Conservation (phyloP, 352 stramenopile genomes). For the Stramenopiles sp. region DNA sequence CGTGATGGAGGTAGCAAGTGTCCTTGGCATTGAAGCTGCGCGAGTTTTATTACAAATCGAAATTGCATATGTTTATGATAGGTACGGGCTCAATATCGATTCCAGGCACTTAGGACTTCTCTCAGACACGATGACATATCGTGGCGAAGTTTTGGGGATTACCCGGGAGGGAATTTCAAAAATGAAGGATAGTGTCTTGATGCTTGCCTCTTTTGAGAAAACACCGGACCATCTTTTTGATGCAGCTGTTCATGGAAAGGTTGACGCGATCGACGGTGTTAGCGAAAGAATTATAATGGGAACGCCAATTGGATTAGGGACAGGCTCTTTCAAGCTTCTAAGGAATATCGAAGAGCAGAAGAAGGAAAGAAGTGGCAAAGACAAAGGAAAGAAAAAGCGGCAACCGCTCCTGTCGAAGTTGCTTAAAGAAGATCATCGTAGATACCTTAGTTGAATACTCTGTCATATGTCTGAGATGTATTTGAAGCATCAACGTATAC, state of each 20-base stretch:
- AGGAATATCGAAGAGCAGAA: conserved; percentile 19
- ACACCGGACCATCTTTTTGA: conserved; percentile 99
- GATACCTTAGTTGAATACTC: background rate
- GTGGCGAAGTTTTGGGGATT: conserved; percentile 63
- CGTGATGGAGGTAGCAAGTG: conserved; percentile 85
- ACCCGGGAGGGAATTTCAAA: conserved; percentile 90
- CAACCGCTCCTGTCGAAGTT: background rate
- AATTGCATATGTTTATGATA: conserved; percentile 95
- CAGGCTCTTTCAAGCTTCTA: conserved; percentile 89
- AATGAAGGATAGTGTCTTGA: conserved; percentile 98
- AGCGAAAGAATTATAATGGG: conserved; percentile 99
- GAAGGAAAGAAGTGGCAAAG: background rate
- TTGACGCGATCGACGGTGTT: conserved; percentile 93
- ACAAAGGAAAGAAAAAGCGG: background rate
- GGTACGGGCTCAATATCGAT: conserved; percentile 97
- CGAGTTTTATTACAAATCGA: conserved; percentile 86
- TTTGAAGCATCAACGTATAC: background rate
- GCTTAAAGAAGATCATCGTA: background rate
- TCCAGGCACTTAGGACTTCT: conserved; percentile 93
- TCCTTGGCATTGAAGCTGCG: conserved; percentile 93
- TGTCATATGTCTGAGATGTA: background rate
- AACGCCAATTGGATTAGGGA: conserved; percentile 92
- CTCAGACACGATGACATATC: conserved; percentile 99
- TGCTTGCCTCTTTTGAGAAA: conserved; percentile 96
- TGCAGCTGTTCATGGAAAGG: conserved; percentile 87